Base-by-base conservation (phyloP, 352 stramenopile species). In the Globisporangium nodosum region DNA sequence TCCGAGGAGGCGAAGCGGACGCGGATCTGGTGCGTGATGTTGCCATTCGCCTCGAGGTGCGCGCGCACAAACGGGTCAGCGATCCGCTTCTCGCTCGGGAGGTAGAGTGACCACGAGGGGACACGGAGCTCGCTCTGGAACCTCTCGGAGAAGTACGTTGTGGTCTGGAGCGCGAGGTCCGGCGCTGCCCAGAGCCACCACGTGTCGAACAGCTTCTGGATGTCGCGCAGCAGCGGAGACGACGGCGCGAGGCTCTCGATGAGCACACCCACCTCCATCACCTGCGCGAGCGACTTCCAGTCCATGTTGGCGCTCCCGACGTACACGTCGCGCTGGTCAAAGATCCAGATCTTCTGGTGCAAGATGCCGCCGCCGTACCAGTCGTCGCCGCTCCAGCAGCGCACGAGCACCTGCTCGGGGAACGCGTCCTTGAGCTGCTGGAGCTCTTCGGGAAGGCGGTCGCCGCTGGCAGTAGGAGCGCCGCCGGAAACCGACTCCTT, bases 241-340 rank as follows among this genome's bases (percentile, higher is more conserved):
- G 49, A 52, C 0, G 66, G 49, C n/a, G 63, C 52, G 33, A 86
- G 58, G 47, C 85, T 60, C 50, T 85, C 65, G 24, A 92, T 61
- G 9, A 89, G 21, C 12, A 94, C 75, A 20, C 85, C 85, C n/a
- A 92, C 66, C 39, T 94, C 85, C 81, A 92, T 92, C 21, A 94
- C 85, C 58, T 94, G 82, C 39, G 80, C 71, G 31, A 94, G 64
- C 47, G 78, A 88, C 63, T 92, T 90, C 82, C 85, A 94, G 68
- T 94, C 85, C 82, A 92, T 92, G 61, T 92, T 94, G 56, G 78
- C 78, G 52, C 82, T 92, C 5, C 82, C 85, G 16, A 94, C 66
- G 64, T 92, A 92, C 56, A 87, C 71, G 50, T 88, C 69, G 11
- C 60, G 56, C 3, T 62, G 48, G 39, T 94, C 85, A 49, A 88